These are phyloP conservation scores for Ascochyta koolunga DNA, from an alignment of 2,329 filamentous ascomycete genomes.

Conservation along the genomic window DNA sequence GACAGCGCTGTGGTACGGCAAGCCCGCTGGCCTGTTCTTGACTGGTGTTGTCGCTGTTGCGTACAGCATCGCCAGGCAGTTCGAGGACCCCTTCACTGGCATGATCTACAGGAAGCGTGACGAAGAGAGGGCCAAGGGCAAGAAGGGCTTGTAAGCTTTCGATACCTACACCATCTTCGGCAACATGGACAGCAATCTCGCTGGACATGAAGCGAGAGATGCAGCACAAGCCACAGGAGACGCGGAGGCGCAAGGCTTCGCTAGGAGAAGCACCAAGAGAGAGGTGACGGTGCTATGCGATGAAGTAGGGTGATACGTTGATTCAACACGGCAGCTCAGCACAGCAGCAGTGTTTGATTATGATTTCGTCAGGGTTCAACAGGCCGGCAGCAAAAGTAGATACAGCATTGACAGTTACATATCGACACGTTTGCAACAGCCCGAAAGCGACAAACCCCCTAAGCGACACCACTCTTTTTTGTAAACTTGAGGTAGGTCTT, in stretches of 20 bases:
- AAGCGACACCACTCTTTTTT: constrained; percentile 12
- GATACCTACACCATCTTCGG: neutral
- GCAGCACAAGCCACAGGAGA: neutral
- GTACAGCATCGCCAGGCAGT: constrained; percentile 81
- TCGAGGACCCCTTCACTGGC: constrained; percentile 93
- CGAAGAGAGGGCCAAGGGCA: constrained; percentile 51
- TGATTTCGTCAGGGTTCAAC: constrained; percentile 21
- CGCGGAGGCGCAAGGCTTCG: neutral
- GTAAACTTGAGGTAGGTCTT: constrained; percentile 1
- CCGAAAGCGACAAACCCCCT: constrained; percentile 22
- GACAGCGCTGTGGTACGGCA: constrained; percentile 81
- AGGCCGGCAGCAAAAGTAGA: constrained; percentile 16
- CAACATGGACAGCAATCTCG: neutral
- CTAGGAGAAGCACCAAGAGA: neutral
- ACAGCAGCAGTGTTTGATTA: constrained; percentile 16
- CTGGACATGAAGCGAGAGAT: neutral
- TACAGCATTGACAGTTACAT: constrained; percentile 18
- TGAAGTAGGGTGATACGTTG: constrained; percentile 4
- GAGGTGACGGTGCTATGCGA: neutral
- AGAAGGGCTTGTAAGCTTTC: constrained; percentile 39
- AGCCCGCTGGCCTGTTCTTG: constrained; percentile 82
- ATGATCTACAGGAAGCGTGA: constrained; percentile 92
- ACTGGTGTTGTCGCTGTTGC: constrained; percentile 76
- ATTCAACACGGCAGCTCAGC: constrained; percentile 21
- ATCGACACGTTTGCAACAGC: constrained; percentile 17